Conservation (phyloP, 805 yeast species). For the Candida montana region DNA sequence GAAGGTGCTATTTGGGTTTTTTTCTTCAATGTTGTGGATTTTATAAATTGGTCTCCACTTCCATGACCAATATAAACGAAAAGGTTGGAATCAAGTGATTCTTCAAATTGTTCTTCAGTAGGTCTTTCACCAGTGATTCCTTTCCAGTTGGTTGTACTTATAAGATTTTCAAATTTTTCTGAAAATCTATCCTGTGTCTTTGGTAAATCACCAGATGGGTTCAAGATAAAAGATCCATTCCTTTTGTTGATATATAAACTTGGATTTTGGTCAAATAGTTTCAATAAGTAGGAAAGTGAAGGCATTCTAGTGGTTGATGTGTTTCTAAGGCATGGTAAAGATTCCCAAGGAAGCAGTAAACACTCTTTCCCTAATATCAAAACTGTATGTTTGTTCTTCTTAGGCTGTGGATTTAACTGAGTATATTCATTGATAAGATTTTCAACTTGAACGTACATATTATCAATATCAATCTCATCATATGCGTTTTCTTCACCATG, state of each 20-base stretch:
- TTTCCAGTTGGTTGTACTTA: constrained; percentile 36
- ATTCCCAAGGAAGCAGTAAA: constrained; percentile 87
- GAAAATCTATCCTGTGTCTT: constrained; percentile 60
- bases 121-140: constrained; percentile 57
- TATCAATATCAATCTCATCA: constrained; percentile 59
- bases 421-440: constrained; percentile 36
- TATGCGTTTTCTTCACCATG: constrained; percentile 63
- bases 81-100: constrained; percentile 40
- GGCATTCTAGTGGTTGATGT: constrained; percentile 73
- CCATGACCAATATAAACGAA: constrained; percentile 92
- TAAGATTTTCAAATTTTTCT: constrained; percentile 32
- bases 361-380: constrained; percentile 65
- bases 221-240: constrained; percentile 59
- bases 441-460: constrained; percentile 47
- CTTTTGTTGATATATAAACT: constrained; percentile 19
- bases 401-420: constrained; percentile 8
- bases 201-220: constrained; percentile 75
- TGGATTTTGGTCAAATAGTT: constrained; percentile 27
- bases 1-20: constrained; percentile 46
- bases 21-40: constrained; percentile 47
- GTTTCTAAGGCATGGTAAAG: constrained; percentile 48
- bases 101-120: constrained; percentile 43
- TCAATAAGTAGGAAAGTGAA: constrained; percentile 42
- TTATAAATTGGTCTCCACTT: constrained; percentile 83
- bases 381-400: constrained; percentile 48